Conservation (phyloP, 768 basidiomycete species). For the Erythrobasidium yunnanense region DNA sequence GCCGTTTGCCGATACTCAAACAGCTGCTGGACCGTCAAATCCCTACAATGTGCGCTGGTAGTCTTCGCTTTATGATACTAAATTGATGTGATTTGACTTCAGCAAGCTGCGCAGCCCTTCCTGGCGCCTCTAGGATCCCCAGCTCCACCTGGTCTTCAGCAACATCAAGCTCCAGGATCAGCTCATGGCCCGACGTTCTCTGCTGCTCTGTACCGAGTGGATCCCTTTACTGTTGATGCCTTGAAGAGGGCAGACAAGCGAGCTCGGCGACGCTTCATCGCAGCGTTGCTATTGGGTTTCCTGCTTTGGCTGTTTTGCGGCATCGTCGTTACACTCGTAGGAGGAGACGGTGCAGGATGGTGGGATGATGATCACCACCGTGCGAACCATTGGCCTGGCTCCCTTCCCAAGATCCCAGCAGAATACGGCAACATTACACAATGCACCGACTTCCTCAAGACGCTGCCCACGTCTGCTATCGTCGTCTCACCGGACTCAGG, state of each 20-base stretch:
- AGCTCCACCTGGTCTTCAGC: not conserved
- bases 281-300: constrained; percentile 15
- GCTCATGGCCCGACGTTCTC: not conserved
- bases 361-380: not conserved
- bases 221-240: constrained; percentile 7
- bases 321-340: constrained; percentile 5
- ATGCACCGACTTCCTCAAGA: constrained; percentile 15
- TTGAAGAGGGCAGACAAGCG: constrained; percentile 7
- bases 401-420: not conserved
- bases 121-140: not conserved
- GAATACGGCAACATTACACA: constrained; percentile 1
- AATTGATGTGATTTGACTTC: no score
- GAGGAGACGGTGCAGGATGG: constrained; percentile 22
- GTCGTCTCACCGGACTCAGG: not conserved
- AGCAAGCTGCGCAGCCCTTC: not conserved
- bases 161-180: not conserved
- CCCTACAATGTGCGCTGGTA: not conserved
- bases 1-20: no score
- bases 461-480: constrained; percentile 10
- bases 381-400: constrained; percentile 3
- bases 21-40: not conserved
- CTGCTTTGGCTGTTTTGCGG: constrained; percentile 9
- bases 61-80: no score
- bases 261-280: constrained; percentile 3
- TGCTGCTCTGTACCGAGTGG: not conserved